These are phyloP conservation scores for Nakazawaea wickerhamii DNA, from an alignment of 805 yeast genomes.

Conservation along the genomic window DNA sequence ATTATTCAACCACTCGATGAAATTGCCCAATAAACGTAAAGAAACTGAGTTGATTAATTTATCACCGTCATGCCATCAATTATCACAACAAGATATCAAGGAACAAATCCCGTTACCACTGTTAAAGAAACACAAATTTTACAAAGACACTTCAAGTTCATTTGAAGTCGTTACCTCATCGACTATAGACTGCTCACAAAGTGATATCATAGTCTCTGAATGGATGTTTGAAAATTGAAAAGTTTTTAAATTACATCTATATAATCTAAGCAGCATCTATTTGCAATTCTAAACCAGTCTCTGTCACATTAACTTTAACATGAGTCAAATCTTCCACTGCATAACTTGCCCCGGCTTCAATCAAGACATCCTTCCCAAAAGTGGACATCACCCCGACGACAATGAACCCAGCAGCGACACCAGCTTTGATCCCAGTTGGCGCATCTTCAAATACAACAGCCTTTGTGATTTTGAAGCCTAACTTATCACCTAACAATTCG, in stretches of 20 bases:
- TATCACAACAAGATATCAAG: background rate
- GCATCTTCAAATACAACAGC: conserved; percentile 81
- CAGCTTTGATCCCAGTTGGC: conserved; percentile 81
- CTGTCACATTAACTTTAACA: conserved; percentile 54
- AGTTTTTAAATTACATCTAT: no score
- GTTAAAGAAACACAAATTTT: background rate
- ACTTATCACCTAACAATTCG: conserved; percentile 35
- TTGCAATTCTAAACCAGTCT: conserved; percentile 32
- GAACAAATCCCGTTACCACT: background rate
- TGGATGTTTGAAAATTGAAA: no score
- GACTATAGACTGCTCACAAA: background rate
- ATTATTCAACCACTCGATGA: no score
- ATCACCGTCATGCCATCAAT: no score
- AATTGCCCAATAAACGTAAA: no score
- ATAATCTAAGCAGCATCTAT: conserved; percentile 28
- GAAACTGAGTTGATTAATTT: no score
- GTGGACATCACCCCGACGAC: conserved; percentile 82
- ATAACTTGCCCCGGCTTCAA: conserved; percentile 73
- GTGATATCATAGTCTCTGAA: background rate
- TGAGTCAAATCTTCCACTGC: conserved; percentile 69
- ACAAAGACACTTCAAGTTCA: no score
- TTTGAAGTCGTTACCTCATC: background rate
- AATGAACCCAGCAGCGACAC: conserved; percentile 76
- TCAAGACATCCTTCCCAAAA: conserved; percentile 61
- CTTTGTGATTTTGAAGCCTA: conserved; percentile 17